A percentile compares a stretch with the other conserved stretches of the same genome.
Conservation (phyloP, 176 grass and related monocot species). For the Miscanthus lutarioriparius region DNA sequence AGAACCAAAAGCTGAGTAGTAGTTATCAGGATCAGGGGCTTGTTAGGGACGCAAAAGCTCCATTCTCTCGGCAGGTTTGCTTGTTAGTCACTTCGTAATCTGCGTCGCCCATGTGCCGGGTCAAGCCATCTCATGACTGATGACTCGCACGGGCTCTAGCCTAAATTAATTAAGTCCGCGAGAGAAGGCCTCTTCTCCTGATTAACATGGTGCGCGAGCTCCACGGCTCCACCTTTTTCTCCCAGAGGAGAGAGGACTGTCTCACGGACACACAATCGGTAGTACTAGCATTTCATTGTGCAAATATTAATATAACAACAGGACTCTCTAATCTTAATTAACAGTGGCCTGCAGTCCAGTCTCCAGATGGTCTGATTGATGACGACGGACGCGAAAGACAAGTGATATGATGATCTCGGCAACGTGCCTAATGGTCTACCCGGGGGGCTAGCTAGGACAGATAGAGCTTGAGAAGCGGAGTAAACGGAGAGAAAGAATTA, state of each 20-base stretch:
- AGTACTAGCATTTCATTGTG: not conserved
- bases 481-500: too few relatives aligned
- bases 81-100: not conserved
- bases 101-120: constrained; percentile 5
- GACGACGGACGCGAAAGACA: not conserved
- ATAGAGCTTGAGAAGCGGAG: not conserved
- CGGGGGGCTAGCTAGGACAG: not conserved
- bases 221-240: not conserved
- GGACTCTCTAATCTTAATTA: too few relatives aligned
- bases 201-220: not conserved
- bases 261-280: not conserved
- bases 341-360: not conserved
- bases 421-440: not conserved
- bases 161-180: not conserved
- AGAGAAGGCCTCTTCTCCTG: too few relatives aligned
- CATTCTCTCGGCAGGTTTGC: too few relatives aligned
- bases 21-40: not conserved
- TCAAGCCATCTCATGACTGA: constrained; percentile 9
- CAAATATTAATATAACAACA: not conserved
- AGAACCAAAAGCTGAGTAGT: not conserved
- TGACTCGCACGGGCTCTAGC: not conserved
- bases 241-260: not conserved
- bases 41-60: too few relatives aligned
- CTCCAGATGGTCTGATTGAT: not conserved
- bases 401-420: not conserved